A percentile compares a stretch with the other conserved stretches of the same genome.
phyloP scores from a whole-genome alignment of 306 rosid genomes.

The Albizia julibrissin region DNA sequence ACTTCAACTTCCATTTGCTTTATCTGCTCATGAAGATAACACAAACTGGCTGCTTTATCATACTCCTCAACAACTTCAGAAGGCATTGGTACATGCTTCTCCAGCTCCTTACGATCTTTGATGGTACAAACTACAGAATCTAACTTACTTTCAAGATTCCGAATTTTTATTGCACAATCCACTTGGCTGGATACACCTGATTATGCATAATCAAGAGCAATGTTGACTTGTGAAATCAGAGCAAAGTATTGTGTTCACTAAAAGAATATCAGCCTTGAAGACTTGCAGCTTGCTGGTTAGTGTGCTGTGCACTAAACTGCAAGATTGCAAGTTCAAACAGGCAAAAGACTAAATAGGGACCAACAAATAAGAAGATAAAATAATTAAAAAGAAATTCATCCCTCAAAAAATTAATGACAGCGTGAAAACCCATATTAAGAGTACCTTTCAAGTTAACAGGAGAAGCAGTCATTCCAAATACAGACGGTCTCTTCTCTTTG shows the following conservation, averaged over 20 bases:
- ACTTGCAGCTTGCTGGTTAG: not conserved
- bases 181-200: slow-evolving; percentile 97
- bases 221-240: slow-evolving; percentile 7
- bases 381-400: slow-evolving; percentile 7
- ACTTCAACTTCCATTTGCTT: slow-evolving; percentile 95
- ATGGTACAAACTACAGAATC: slow-evolving; percentile 95
- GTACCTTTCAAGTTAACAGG: slow-evolving; percentile 96
- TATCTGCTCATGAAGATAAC: slow-evolving; percentile 94
- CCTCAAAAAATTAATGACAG: slow-evolving; percentile 20
- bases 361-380: slow-evolving; percentile 1
- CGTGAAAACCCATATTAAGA: slow-evolving; percentile 22
- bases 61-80: slow-evolving; percentile 90
- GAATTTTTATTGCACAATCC: slow-evolving; percentile 97
- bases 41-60: slow-evolving; percentile 93
- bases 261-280: not conserved
- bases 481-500: slow-evolving; percentile 85
- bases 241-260: slow-evolving; percentile 16
- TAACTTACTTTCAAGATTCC: slow-evolving; percentile 97
- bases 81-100: slow-evolving; percentile 97
- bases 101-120: slow-evolving; percentile 97
- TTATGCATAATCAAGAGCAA: slow-evolving; percentile 40
- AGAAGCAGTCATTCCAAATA: slow-evolving; percentile 99
- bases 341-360: not conserved
- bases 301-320: not conserved
- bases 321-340: not conserved